Evolutionary conservation across 2,329 filamentous ascomycete species (phyloP), one percentile per base, ranked within the genome.

Genomic region (Cladosporium sp.): DNA sequence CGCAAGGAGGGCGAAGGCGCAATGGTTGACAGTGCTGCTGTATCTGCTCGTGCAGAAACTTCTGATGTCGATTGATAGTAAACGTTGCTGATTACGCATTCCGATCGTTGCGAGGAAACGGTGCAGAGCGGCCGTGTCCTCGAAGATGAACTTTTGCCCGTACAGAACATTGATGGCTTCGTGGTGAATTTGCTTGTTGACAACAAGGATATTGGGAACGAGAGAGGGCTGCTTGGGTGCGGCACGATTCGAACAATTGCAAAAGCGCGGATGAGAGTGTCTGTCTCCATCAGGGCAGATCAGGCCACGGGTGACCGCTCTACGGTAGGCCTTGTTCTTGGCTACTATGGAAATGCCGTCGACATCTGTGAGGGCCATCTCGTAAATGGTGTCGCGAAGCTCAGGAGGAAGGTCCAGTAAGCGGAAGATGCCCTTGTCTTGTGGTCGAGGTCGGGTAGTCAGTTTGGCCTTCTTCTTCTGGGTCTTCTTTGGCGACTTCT

Each of bases 311-410:
- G 22, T 15, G 13, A 66, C 60, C 25, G 56, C 60, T 47, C 64
- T 64, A 7, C 67, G 66, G 49, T 62, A 50, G 32, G 48, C 37
- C 44, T 63, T 65, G 40, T 57, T 63, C 42, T 51, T 61, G 12
- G 61, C 42, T 13, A 60, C 58, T 8, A 70, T 47, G 1, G 51
- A 53, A 28, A 69, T 40, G 15, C 61, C 62, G 24, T 59, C 45
- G 3, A 51, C 50, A 25, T 70, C 67, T 1, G 60, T 62, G 22
- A 69, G 56, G 25, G 64, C 64, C 4, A 65, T 59, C 45, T 68
- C 65, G 60, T 69, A 70, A 56, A 70, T 67, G 32, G 61, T 57
- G 34, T 70, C 65, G 2, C 68, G 65, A 8, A 70, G 61, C 53
- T 35, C 48, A 1, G 64, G 45, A 2, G 66, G 65, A 0, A 69